These are phyloP conservation scores for Pharnaceum exiguum DNA, from an alignment of 148 eudicot genomes.

Conservation along the genomic window DNA sequence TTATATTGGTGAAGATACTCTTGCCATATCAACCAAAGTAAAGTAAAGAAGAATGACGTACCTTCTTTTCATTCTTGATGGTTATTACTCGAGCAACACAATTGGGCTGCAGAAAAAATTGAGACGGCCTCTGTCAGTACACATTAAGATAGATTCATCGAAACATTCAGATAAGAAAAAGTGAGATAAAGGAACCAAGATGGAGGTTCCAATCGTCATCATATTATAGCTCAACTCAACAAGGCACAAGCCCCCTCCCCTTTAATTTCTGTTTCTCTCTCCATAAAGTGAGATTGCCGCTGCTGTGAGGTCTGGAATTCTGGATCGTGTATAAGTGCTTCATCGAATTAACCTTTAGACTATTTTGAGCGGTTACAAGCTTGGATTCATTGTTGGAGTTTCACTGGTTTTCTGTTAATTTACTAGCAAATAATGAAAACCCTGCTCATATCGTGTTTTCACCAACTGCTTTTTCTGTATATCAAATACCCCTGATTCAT, in stretches of 20 bases:
- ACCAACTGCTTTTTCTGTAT: background rate
- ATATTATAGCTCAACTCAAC: too few species aligned
- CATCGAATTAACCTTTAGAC: too few species aligned
- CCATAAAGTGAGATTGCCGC: too few species aligned
- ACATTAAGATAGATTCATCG: constrained; percentile 1
- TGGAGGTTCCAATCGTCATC: background rate
- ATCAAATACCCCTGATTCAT: background rate
- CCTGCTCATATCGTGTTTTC: too few species aligned
- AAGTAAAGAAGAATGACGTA: constrained; percentile 16
- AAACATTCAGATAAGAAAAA: background rate
- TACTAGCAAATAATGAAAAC: background rate
- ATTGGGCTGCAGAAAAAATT: constrained; percentile 50
- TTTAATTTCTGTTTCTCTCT: too few species aligned
- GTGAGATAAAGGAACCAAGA: background rate
- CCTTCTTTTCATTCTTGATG: constrained; percentile 69
- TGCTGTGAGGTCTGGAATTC: too few species aligned
- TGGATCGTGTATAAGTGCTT: too few species aligned
- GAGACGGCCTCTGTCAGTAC: constrained; percentile 15
- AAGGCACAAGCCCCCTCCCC: background rate
- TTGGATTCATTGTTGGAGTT: too few species aligned
- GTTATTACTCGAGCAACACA: constrained; percentile 64
- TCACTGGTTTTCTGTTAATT: background rate
- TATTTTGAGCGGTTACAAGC: too few species aligned
- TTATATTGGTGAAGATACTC: background rate
- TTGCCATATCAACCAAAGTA: background rate